Evolutionary conservation across 2,329 filamentous ascomycete genomes (phyloP).

Genomic region (Truncatella angustata): DNA sequence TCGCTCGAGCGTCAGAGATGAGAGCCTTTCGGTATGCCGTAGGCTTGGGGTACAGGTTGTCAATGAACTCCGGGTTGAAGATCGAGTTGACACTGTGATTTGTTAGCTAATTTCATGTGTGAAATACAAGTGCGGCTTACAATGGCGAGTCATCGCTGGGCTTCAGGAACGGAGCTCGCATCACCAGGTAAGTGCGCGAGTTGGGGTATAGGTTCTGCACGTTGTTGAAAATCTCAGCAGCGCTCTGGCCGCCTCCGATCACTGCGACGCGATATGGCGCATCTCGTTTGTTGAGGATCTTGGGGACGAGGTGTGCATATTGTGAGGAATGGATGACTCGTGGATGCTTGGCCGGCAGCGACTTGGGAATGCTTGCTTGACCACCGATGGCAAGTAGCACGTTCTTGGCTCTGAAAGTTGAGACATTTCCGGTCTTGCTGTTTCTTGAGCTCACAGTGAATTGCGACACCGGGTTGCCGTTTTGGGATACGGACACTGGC

Average conservation of each 20-base stretch:
- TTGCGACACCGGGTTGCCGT: constrained; percentile 50
- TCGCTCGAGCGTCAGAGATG: constrained; percentile 71
- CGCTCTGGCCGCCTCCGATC: constrained; percentile 86
- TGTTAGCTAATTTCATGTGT: background rate
- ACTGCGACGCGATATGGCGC: constrained; percentile 74
- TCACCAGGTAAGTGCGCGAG: constrained; percentile 72
- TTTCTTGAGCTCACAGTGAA: constrained; percentile 70
- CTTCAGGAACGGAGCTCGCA: constrained; percentile 78
- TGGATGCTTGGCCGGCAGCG: constrained; percentile 67
- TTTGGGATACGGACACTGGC: constrained; percentile 50
- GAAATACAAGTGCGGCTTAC: constrained; percentile 48
- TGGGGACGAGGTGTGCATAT: constrained; percentile 66
- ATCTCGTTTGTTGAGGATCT: constrained; percentile 55
- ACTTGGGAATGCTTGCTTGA: constrained; percentile 67
- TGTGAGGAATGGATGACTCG: constrained; percentile 85
- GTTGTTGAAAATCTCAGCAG: constrained; percentile 93
- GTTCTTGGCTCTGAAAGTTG: constrained; percentile 58
- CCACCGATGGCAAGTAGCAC: constrained; percentile 61
- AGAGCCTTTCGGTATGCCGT: constrained; percentile 58
- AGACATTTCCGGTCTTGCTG: constrained; percentile 51
- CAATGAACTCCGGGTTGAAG: constrained; percentile 85
- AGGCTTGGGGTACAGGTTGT: constrained; percentile 69
- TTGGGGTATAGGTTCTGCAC: constrained; percentile 81
- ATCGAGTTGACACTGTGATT: constrained; percentile 78
- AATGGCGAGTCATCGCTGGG: constrained; percentile 97